These are phyloP conservation scores for Coemansia reversa DNA, from an alignment of 192 early-diverging fungal genomes.

Conservation along the genomic window DNA sequence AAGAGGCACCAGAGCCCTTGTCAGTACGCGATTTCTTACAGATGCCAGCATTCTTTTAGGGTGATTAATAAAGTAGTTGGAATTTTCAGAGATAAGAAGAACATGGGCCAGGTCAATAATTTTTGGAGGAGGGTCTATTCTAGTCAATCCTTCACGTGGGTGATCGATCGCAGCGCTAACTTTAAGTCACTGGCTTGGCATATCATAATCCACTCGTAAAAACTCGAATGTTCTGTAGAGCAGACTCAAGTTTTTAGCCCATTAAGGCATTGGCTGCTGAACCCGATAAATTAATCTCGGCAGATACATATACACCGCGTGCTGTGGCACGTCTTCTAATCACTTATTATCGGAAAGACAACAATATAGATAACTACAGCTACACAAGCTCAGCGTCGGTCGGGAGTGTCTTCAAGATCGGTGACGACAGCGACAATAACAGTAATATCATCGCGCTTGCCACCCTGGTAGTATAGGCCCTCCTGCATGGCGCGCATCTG, in stretches of 20 bases:
- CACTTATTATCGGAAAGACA: not conserved
- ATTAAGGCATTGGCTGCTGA: too few species aligned
- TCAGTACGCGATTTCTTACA: slow-evolving; percentile 7
- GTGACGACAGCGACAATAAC: slow-evolving; percentile 83
- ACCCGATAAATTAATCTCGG: too few species aligned
- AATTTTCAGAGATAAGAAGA: not conserved
- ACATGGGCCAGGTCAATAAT: too few species aligned
- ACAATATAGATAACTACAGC: not conserved
- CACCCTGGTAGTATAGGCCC: slow-evolving; percentile 90
- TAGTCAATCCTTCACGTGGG: not conserved
- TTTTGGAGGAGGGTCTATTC: not conserved
- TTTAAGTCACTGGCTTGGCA: too few species aligned
- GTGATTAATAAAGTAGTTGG: slow-evolving; percentile 1
- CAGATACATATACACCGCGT: too few species aligned
- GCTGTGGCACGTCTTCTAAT: too few species aligned
- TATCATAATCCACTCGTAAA: too few species aligned
- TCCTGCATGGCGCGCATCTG: slow-evolving; percentile 91
- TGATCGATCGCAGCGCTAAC: too few species aligned
- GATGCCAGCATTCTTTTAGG: slow-evolving; percentile 17
- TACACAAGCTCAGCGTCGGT: slow-evolving; percentile 55
- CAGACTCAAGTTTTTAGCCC: too few species aligned
- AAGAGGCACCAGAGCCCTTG: too few species aligned
- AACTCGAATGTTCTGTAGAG: too few species aligned
- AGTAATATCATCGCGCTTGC: slow-evolving; percentile 94
- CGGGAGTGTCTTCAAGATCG: slow-evolving; percentile 71